Evolutionary conservation across 768 basidiomycete genomes (phyloP).

Genomic region (Amanita muscaria): DNA sequence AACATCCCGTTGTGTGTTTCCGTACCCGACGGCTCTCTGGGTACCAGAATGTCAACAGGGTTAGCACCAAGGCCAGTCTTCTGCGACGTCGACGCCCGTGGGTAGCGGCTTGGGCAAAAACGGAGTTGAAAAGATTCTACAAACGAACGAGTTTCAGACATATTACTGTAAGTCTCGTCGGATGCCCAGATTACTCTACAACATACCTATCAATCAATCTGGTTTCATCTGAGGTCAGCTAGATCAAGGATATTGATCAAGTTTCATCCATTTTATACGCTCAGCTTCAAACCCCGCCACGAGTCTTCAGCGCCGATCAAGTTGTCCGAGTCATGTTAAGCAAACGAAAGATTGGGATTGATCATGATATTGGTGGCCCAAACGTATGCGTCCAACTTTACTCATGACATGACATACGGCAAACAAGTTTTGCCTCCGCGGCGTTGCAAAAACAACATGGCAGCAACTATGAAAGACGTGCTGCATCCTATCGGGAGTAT

Average conservation of each 20-base stretch:
- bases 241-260: slow-evolving; percentile 50
- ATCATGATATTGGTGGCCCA: background rate
- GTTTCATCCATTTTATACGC: slow-evolving; percentile 2
- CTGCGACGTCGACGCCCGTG: slow-evolving; percentile 50
- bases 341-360: slow-evolving; percentile 14
- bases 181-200: slow-evolving; percentile 65
- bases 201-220: slow-evolving; percentile 66
- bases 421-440: too few species aligned
- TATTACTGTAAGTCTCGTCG: slow-evolving; percentile 62
- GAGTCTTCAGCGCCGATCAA: slow-evolving; percentile 39
- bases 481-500: background rate
- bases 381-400: too few species aligned
- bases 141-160: too few species aligned
- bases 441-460: too few species aligned
- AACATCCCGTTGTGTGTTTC: too few species aligned
- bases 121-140: slow-evolving; percentile 34
- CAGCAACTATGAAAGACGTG: too few species aligned
- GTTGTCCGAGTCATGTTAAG: slow-evolving; percentile 44
- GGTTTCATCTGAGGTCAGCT: slow-evolving; percentile 70
- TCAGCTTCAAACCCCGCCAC: slow-evolving; percentile 47
- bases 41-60: slow-evolving; percentile 80
- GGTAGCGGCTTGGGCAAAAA: slow-evolving; percentile 63
- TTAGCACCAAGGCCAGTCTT: slow-evolving; percentile 74
- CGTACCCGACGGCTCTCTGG: background rate
- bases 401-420: too few species aligned